These are phyloP conservation scores for Pythium guiyangense DNA, from an alignment of 352 stramenopile genomes.

Conservation along the genomic window DNA sequence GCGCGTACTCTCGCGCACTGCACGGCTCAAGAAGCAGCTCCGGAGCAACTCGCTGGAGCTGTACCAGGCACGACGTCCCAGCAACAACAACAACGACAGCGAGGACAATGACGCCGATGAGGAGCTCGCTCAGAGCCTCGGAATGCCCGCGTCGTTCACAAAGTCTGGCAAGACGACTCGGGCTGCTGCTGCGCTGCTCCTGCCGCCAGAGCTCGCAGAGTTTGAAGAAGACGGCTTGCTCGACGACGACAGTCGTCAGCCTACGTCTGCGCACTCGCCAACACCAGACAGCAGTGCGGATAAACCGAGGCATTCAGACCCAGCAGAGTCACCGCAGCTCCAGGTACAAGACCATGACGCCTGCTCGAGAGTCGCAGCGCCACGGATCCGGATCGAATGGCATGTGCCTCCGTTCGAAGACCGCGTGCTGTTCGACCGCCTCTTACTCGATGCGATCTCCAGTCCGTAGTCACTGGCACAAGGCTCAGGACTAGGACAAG, in stretches of 20 bases:
- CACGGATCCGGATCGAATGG: conserved; percentile 13
- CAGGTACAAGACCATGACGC: not conserved
- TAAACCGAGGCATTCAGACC: too few relatives aligned
- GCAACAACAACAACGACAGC: conserved; percentile 16
- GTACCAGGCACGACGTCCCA: conserved; percentile 10
- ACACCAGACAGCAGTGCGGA: not conserved
- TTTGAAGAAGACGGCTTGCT: conserved; percentile 56
- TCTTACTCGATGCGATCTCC: conserved; percentile 21
- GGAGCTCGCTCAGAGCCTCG: not conserved
- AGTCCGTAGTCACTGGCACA: not conserved
- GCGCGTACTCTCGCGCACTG: conserved; percentile 26
- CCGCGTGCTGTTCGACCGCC: conserved; percentile 8
- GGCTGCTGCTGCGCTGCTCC: conserved; percentile 8
- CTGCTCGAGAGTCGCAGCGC: not conserved
- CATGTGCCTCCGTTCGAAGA: conserved; percentile 18
- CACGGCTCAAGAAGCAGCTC: conserved; percentile 29
- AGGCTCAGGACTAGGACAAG: too few relatives aligned
- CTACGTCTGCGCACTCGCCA: not conserved
- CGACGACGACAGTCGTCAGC: not conserved
- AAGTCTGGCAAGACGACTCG: not conserved
- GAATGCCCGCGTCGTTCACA: not conserved
- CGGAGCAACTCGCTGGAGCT: conserved; percentile 19
- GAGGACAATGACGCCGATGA: conserved; percentile 16
- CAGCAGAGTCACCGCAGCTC: too few relatives aligned
- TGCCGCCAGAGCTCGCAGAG: conserved; percentile 43